phyloP scores from a whole-genome alignment of 441 rosid species.

The Pelargonium australe region DNA sequence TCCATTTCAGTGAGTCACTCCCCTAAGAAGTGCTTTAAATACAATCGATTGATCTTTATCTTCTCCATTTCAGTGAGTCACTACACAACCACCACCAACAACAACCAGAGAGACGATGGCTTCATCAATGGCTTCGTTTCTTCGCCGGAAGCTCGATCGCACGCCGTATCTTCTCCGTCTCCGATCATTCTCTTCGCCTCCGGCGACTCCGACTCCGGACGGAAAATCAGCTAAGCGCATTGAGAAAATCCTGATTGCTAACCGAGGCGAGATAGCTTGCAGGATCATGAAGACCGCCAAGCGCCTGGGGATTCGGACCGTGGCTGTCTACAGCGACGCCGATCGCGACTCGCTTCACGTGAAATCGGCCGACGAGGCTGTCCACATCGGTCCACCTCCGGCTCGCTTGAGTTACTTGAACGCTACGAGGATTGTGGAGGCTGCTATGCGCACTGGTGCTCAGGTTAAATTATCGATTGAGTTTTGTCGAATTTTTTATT shows the following conservation, averaged over 20 bases:
- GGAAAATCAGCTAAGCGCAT: constrained; percentile 27
- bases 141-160: constrained; percentile 41
- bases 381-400: constrained; percentile 71
- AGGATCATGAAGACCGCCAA: constrained; percentile 80
- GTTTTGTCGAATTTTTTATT: background rate
- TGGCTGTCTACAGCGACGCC: constrained; percentile 84
- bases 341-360: constrained; percentile 71
- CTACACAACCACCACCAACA: background rate
- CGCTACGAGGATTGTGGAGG: constrained; percentile 54
- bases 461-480: constrained; percentile 39
- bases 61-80: background rate
- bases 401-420: constrained; percentile 78
- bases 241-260: constrained; percentile 78
- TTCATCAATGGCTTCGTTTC: constrained; percentile 41
- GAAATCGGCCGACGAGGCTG: constrained; percentile 68
- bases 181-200: constrained; percentile 25
- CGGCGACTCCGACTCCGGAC: constrained; percentile 3
- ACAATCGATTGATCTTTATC: background rate
- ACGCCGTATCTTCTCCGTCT: constrained; percentile 22
- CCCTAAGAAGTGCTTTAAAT: background rate
- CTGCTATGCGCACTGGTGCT: constrained; percentile 76
- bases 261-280: constrained; percentile 92
- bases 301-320: constrained; percentile 66
- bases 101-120: constrained; percentile 25
- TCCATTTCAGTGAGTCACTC: background rate